Evolutionary conservation across 208 protist species (phyloP), one percentile per base, ranked within the genome.

Genomic region (Acanthamoeba sp.): DNA sequence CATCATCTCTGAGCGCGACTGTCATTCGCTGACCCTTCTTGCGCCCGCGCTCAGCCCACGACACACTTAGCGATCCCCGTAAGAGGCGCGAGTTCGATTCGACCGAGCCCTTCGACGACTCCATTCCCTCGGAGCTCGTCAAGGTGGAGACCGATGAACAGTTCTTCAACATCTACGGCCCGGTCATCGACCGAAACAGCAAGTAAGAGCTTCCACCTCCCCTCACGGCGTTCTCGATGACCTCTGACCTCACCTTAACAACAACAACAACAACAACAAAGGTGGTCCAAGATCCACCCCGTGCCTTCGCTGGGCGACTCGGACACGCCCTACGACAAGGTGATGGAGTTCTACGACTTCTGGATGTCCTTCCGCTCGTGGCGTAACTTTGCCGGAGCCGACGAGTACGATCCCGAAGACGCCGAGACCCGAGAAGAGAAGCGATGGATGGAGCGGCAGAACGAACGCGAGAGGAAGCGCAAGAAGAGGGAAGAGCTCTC

Each of bases 381-480:
- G 98, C 96, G 99, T 42, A 98, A 99, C 95, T 99, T 99, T 92
- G 97, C 98, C 2, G 97, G 98, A 82, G 94, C 98, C 3, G 99
- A 99, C 76, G 96, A 99, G 42, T 96, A 98, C 48, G 98, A 99
- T 69, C 97, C 98, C 59, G 96, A 98, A 57, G 98, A 99, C 42
- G 97, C 96, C 55, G 99, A 99, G 95, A 97, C 95, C 93, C 96
- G 99, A 48, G 99, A 99, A 95, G 99, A 99, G 97, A 98, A 98
- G 94, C 97, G 99, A 88, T 99, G 98, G 97, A 99, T 99, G 97
- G 97, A 98, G 94, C 97, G 98, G n/a, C 97, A 99, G 94, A 99
- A 99, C 92, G 98, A 98, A 57, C 98, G 98, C 34, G 96, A 98
- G 66, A 96, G 98, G 73, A 95, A 90, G 27, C 97, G 98, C 71